These are phyloP conservation scores for Rhizophagus clarus DNA, from an alignment of 192 early-diverging fungal genomes.

Conservation along the genomic window DNA sequence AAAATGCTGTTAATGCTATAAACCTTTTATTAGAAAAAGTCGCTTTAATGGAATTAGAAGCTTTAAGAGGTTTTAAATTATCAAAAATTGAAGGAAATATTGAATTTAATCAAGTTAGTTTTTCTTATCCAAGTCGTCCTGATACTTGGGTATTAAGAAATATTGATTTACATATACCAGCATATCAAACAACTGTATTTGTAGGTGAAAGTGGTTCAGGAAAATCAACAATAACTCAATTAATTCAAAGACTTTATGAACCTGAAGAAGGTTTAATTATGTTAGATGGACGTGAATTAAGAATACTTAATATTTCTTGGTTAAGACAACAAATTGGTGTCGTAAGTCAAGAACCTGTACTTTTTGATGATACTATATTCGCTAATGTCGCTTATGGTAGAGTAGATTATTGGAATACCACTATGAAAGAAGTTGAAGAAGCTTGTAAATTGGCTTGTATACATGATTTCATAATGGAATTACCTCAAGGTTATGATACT, in stretches of 20 bases:
- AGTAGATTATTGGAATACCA: constrained; percentile 49
- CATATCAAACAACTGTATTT: constrained; percentile 21
- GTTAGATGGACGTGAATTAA: constrained; percentile 79
- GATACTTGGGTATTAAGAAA: constrained; percentile 26
- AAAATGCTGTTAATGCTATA: constrained; percentile 12
- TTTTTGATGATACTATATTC: constrained; percentile 79
- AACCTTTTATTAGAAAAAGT: constrained; percentile 27
- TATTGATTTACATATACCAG: constrained; percentile 22
- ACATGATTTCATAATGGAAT: constrained; percentile 64
- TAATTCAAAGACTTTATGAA: constrained; percentile 29
- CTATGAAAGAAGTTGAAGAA: constrained; percentile 55
- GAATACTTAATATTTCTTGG: constrained; percentile 80
- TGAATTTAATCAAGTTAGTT: constrained; percentile 25
- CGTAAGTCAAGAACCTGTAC: constrained; percentile 90
- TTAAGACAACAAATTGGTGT: constrained; percentile 88
- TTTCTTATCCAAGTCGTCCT: constrained; percentile 29
- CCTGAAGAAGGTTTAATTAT: constrained; percentile 54
- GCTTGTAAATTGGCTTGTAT: constrained; percentile 65
- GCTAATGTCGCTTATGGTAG: constrained; percentile 80
- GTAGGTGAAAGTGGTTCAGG: constrained; percentile 33
- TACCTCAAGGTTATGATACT: constrained; percentile 59
- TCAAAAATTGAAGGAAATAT: constrained; percentile 20
- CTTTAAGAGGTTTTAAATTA: constrained; percentile 28
- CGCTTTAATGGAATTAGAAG: constrained; percentile 25
- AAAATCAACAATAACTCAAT: constrained; percentile 23